Evolutionary conservation across 106 monocot species (phyloP).

Genomic region (Dioscorea dumetorum): DNA sequence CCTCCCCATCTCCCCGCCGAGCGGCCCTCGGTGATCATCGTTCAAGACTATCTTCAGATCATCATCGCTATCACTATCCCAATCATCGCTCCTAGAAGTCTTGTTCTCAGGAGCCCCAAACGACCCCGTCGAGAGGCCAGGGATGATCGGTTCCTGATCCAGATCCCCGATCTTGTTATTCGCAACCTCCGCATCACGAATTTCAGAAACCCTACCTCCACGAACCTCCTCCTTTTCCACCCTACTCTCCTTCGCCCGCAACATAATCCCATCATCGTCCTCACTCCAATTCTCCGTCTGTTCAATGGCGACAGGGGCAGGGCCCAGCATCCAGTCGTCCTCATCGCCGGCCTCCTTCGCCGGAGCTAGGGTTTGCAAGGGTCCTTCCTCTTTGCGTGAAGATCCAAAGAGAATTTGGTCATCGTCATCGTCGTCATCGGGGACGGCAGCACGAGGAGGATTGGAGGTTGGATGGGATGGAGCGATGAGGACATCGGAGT

Average conservation of each 20-base stretch:
- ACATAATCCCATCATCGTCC: constrained; percentile 21
- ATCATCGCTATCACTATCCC: constrained; percentile 95
- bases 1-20: constrained; percentile 13
- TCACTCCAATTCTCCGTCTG: constrained; percentile 37
- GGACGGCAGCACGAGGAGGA: neutral
- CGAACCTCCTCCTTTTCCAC: neutral
- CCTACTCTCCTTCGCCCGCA: neutral
- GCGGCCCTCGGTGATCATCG: constrained; percentile 25
- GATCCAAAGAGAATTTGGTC: neutral
- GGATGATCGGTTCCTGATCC: constrained; percentile 38
- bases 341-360: constrained; percentile 16
- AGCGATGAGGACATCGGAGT: constrained; percentile 48
- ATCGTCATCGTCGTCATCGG: constrained; percentile 7
- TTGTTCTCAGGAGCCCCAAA: neutral
- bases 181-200: constrained; percentile 3
- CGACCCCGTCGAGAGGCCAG: constrained; percentile 34
- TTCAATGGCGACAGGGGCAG: constrained; percentile 20
- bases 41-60: constrained; percentile 91
- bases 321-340: constrained; percentile 45
- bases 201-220: constrained; percentile 15
- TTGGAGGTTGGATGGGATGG: neutral
- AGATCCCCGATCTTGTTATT: constrained; percentile 13
- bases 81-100: constrained; percentile 46
- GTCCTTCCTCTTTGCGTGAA: neutral
- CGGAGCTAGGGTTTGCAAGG: constrained; percentile 4